Evolutionary conservation across 257 asterid species (phyloP), one percentile per base, ranked within the genome.

Genomic region (Solanum clarkiae): DNA sequence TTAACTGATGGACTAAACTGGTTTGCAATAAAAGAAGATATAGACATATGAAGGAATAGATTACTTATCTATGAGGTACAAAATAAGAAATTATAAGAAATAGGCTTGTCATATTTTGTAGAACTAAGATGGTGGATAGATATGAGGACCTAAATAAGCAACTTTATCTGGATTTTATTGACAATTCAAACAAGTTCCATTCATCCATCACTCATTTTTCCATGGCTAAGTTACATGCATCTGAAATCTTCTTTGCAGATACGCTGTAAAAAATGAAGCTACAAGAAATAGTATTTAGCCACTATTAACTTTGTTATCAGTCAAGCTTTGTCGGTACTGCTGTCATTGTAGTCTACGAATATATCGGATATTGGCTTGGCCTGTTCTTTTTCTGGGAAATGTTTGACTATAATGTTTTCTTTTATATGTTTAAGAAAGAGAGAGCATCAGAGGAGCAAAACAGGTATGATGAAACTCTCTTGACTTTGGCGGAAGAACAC

Each of bases 401-500:
- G 17, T 18, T 77, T 85, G 55, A 81, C 75, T 88, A 86, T 93
- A 93, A 26, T 8, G 53, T 51, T 51, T 29, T 51, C 47, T 51
- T 51, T 51, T 26, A 51, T 8, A 65, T 51, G 63, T 51, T 77
- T 15, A 49, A 51, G 99, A 94, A 92, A 90, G 94, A 89, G 87
- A 90, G 85, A 89, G 98, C 98, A 63, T 86, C 91, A 81, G 24
- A 80, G 84, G 94, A 95, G 84, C 99, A 93, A 88, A 84, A 87
- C 81, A 92, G 90, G 88, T 92, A 59, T 59, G 66, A 89, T 81
- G 91, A 89, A 80, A 88, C 90, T 15, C 86, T 94, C 91, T 70
- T 91, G 87, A 89, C 85, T 80, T 90, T 95, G 86, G 96, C 93
- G 20, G 92, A 93, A 81, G 96, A 93, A 54, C 98, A 94, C 17